Evolutionary conservation across 805 yeast genomes (phyloP), one percentile per base, ranked within the genome.

Genomic region (Candida dajiaensis): DNA sequence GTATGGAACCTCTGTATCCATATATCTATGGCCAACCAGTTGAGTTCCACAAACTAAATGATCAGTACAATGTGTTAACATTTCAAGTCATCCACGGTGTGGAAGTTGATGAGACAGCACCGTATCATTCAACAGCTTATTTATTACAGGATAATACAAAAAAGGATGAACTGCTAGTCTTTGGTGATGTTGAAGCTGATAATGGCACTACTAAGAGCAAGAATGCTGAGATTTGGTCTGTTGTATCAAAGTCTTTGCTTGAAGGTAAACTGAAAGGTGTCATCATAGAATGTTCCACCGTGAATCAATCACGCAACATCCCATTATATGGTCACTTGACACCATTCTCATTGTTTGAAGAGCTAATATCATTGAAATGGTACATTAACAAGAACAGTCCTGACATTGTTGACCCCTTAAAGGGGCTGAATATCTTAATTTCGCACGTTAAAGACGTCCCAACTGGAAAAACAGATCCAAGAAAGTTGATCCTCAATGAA

Each of bases 111-210:
- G 50, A 13, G n/a, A 44, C 22, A 6, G 23, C 11, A 6, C 43
- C 36, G 4, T 64, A 59, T 68, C 72, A 63, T 53, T 73, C 64
- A 37, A 76, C 88, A 3, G 83, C 89, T 2, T 89, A 72, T 58
- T 66, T 88, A 21, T 58, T 88, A 31, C 61, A 68, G 9, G 70
- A 74, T 40, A 55, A 41, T 4, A 23, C 29, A 0, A 53, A 71
- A 1, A 55, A 64, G 12, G 52, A 69, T 9, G 67, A 69, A 20
- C 42, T 89, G 3, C 62, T 89, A 9, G 62, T 85, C 3, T 88
- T 89, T 72, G 97, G 97, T 1, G 97, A 89, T 60, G 77, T 87
- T 31, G 96, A 89, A 59, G 74, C 84, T 41, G 95, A 87, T 59
- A 36, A 56, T 6, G 60, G 69, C 1, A 76, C 85, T 10, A 54